Evolutionary conservation across 306 rosid species (phyloP).

Genomic region (Cicer judaicum): DNA sequence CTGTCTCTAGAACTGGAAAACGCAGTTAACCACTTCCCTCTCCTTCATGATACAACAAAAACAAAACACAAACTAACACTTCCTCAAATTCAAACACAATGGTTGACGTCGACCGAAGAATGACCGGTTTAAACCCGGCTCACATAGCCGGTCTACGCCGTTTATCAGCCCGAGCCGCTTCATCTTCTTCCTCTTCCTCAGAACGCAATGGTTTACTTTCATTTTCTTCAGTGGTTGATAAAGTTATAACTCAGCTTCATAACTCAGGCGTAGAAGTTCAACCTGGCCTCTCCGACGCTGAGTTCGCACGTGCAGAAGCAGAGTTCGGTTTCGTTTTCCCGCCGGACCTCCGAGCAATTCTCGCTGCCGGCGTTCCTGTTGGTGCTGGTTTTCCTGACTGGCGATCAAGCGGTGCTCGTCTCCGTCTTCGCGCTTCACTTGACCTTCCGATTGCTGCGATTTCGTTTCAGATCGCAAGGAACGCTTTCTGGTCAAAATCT

Average conservation of each 20-base stretch:
- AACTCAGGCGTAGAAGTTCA: conserved; percentile 71
- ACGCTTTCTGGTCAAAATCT: conserved; percentile 84
- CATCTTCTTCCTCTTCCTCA: conserved; percentile 59
- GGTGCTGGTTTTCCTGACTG: conserved; percentile 96
- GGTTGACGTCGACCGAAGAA: conserved; percentile 99
- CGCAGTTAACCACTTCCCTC: neutral
- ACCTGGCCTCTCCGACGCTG: conserved; percentile 74
- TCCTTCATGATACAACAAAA: neutral
- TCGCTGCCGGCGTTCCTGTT: conserved; percentile 83
- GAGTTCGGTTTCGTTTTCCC: conserved; percentile 91
- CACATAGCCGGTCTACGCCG: conserved; percentile 93
- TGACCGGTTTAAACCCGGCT: conserved; percentile 95
- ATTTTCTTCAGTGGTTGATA: conserved; percentile 69
- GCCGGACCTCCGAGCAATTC: conserved; percentile 90
- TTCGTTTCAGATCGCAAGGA: conserved; percentile 87
- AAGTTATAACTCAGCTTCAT: conserved; percentile 71
- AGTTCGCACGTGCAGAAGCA: conserved; percentile 93
- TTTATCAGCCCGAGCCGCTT: conserved; percentile 90
- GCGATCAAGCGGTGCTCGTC: conserved; percentile 79
- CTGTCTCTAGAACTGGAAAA: too few species aligned
- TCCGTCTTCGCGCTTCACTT: conserved; percentile 78
- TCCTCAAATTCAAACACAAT: conserved; percentile 43
- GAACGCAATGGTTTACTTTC: conserved; percentile 76
- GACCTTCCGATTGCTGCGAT: conserved; percentile 97
- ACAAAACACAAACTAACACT: neutral